Evolutionary conservation across 805 yeast genomes (phyloP).

Genomic region (Candida methanosorbosa): DNA sequence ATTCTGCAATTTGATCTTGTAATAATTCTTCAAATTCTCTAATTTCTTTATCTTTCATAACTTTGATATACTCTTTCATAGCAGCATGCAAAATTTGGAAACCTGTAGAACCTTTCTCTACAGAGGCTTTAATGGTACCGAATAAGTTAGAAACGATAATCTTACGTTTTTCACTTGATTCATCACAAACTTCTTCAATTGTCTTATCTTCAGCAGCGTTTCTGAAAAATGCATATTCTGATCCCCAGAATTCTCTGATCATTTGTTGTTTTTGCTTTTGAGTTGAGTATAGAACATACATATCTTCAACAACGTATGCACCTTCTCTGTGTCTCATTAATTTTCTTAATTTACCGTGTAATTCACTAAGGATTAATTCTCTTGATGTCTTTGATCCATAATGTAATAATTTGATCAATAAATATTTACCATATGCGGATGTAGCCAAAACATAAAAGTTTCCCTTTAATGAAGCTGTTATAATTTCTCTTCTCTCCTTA

Average conservation of each 20-base stretch:
- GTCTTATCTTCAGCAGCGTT: slow-evolving; percentile 59
- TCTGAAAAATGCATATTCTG: slow-evolving; percentile 86
- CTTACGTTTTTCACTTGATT: slow-evolving; percentile 69
- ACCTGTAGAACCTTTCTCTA: slow-evolving; percentile 93
- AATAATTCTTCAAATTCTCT: slow-evolving; percentile 77
- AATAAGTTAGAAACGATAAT: slow-evolving; percentile 66
- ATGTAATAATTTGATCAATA: slow-evolving; percentile 80
- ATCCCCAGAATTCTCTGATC: slow-evolving; percentile 95
- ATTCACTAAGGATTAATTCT: slow-evolving; percentile 65
- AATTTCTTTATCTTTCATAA: slow-evolving; percentile 61
- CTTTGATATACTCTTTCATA: slow-evolving; percentile 78
- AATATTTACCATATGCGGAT: slow-evolving; percentile 87
- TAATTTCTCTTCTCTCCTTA: slow-evolving; percentile 66
- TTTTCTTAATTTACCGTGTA: slow-evolving; percentile 86
- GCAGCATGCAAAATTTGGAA: slow-evolving; percentile 95
- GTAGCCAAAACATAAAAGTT: slow-evolving; percentile 77
- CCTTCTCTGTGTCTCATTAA: slow-evolving; percentile 97
- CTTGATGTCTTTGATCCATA: slow-evolving; percentile 84
- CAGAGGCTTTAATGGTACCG: slow-evolving; percentile 82
- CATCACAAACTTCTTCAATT: slow-evolving; percentile 57
- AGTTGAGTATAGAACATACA: slow-evolving; percentile 76
- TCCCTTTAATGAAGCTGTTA: slow-evolving; percentile 64
- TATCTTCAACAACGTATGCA: slow-evolving; percentile 94
- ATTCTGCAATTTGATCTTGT: slow-evolving; percentile 84
- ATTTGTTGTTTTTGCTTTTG: slow-evolving; percentile 81